These are phyloP conservation scores for Gracilaria gracilis DNA, from an alignment of 23 red algal species.

Conservation along the genomic window DNA sequence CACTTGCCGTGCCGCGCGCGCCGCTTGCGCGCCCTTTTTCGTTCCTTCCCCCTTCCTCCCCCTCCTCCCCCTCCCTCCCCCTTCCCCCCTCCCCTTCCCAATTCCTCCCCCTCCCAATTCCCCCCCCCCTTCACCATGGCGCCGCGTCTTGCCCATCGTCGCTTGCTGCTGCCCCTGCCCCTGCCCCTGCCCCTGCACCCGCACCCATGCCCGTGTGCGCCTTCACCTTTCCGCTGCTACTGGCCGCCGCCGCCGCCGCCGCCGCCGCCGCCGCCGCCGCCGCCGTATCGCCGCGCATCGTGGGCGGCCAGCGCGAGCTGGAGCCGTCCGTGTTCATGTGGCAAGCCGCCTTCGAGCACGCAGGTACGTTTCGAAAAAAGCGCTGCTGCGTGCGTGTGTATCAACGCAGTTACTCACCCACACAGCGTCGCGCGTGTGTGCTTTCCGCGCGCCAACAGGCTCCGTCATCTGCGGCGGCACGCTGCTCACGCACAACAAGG, in stretches of 20 bases:
- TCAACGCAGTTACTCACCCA: background rate
- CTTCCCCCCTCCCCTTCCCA: too few relatives aligned
- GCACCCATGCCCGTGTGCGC: too few relatives aligned
- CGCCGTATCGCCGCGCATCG: constrained; percentile 29
- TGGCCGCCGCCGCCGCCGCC: background rate
- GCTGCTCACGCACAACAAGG: constrained; percentile 55
- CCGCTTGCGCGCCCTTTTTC: too few relatives aligned
- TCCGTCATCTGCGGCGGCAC: constrained; percentile 53
- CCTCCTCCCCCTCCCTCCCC: too few relatives aligned
- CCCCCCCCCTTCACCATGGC: too few relatives aligned
- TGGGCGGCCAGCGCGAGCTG: constrained; percentile 43
- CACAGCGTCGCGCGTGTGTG: too few relatives aligned
- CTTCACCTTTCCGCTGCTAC: background rate
- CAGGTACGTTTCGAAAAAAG: constrained; percentile 7
- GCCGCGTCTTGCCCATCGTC: background rate
- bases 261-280: background rate
- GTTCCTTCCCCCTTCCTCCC: too few relatives aligned
- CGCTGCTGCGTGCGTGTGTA: too few relatives aligned
- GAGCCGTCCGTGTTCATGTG: constrained; percentile 31
- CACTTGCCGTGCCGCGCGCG: too few relatives aligned
- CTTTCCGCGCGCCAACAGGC: too few relatives aligned
- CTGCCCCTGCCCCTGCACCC: background rate
- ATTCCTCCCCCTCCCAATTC: too few relatives aligned
- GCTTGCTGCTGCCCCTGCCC: background rate
- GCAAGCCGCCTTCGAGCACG: constrained; percentile 48